Percentiles rank a stretch among this genome's conserved stretches.
Evolutionary conservation across 2,329 filamentous ascomycete species (phyloP).

Genomic region (Hymenoscyphus fructigenus): DNA sequence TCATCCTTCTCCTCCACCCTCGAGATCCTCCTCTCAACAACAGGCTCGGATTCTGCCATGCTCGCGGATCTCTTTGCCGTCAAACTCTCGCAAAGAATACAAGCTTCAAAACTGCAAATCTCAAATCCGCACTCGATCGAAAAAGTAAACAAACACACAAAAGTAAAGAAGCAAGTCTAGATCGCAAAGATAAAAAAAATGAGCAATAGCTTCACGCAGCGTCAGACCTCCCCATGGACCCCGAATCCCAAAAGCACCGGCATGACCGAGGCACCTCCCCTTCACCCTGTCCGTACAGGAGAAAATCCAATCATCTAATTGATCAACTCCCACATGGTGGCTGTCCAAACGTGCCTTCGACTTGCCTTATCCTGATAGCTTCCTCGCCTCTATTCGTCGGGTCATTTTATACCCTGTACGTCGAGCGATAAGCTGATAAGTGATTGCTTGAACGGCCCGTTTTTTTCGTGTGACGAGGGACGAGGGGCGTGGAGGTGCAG

Average conservation of each 20-base stretch:
- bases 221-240: too few relatives aligned
- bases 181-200: too few relatives aligned
- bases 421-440: slow-evolving; percentile 12
- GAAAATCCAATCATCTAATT: background rate
- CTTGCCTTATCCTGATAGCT: slow-evolving; percentile 10
- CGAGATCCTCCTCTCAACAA: slow-evolving; percentile 19
- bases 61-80: background rate
- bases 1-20: slow-evolving; percentile 42
- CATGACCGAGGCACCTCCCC: background rate
- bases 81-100: background rate
- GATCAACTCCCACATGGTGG: background rate
- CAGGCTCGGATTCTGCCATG: slow-evolving; percentile 9
- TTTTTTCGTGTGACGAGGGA: background rate
- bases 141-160: background rate
- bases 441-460: background rate
- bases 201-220: too few relatives aligned
- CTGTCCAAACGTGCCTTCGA: background rate
- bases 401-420: background rate
- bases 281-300: background rate
- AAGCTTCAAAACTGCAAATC: background rate
- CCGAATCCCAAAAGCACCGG: background rate
- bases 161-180: background rate
- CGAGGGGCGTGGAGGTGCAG: background rate
- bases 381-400: background rate
- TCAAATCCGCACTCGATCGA: background rate